These are phyloP conservation scores for Pseudogymnoascus destructans DNA, from an alignment of 2,329 filamentous ascomycete genomes.

Conservation along the genomic window DNA sequence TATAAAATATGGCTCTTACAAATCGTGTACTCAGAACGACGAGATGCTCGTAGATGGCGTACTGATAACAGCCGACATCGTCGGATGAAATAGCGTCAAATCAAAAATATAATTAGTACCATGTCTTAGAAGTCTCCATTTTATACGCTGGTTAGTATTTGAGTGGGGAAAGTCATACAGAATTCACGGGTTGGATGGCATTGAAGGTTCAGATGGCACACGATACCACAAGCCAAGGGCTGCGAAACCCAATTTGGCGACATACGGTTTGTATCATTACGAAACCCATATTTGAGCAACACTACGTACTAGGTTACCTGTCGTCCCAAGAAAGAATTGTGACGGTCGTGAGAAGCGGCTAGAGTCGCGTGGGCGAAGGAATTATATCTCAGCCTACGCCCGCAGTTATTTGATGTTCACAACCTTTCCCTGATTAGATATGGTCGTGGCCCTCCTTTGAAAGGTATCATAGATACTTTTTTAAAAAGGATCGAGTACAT, in stretches of 20 bases:
- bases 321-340: not conserved
- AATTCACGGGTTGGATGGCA: not conserved
- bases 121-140: not conserved
- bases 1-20: not conserved
- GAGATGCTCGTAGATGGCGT: not conserved
- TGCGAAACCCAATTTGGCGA: not conserved
- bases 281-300: not conserved
- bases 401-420: not conserved
- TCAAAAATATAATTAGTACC: not conserved
- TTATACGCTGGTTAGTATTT: not conserved
- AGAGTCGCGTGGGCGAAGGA: not conserved
- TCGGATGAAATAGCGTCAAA: not conserved
- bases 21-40: not conserved
- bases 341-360: not conserved
- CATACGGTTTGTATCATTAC: not conserved
- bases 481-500: not conserved
- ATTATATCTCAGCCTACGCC: not conserved
- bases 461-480: not conserved
- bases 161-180: not conserved
- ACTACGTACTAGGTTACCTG: not conserved
- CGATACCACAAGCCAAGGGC: not conserved
- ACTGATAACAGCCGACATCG: not conserved
- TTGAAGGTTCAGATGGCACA: not conserved
- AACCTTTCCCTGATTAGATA: not conserved
- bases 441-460: not conserved